These are phyloP conservation scores for Fusarium burgessii DNA, from an alignment of 2,329 filamentous ascomycete genomes.

Conservation along the genomic window DNA sequence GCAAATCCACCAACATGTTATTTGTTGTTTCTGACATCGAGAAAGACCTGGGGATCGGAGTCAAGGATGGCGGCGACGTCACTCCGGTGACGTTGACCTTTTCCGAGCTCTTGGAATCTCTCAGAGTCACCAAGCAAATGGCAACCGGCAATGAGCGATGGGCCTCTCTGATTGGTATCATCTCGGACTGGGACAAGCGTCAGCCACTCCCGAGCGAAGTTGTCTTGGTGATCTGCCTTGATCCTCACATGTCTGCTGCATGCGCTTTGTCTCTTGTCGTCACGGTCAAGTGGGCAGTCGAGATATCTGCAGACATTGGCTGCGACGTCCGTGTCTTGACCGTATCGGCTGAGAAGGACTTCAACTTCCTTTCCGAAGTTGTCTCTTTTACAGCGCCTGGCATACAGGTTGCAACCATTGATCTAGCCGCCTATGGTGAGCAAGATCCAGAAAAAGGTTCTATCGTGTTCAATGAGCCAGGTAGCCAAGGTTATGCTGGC, in stretches of 20 bases:
- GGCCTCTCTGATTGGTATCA: too few relatives aligned
- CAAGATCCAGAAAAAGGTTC: not conserved
- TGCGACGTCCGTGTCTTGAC: not conserved
- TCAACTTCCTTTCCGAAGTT: not conserved
- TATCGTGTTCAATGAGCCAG: not conserved
- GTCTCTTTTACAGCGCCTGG: not conserved
- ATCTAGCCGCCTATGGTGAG: not conserved
- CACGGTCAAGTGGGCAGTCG: not conserved
- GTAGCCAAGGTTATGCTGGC: not conserved
- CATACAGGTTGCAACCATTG: not conserved
- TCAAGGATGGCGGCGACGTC: not conserved
- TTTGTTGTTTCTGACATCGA: not conserved
- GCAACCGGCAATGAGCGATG: not conserved
- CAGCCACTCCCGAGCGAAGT: not conserved
- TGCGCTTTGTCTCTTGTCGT: not conserved
- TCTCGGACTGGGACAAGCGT: not conserved
- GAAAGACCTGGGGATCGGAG: not conserved
- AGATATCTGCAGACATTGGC: not conserved
- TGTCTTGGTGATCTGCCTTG: not conserved
- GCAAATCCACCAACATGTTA: not conserved
- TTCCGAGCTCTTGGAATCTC: not conserved
- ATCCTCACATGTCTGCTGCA: not conserved
- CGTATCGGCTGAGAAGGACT: not conserved
- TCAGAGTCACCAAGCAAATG: not conserved
- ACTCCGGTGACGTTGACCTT: not conserved